A percentile compares a stretch with the other conserved stretches of the same genome.
Conservation (phyloP, 352 stramenopile species). For the Pythium oligandrum region DNA sequence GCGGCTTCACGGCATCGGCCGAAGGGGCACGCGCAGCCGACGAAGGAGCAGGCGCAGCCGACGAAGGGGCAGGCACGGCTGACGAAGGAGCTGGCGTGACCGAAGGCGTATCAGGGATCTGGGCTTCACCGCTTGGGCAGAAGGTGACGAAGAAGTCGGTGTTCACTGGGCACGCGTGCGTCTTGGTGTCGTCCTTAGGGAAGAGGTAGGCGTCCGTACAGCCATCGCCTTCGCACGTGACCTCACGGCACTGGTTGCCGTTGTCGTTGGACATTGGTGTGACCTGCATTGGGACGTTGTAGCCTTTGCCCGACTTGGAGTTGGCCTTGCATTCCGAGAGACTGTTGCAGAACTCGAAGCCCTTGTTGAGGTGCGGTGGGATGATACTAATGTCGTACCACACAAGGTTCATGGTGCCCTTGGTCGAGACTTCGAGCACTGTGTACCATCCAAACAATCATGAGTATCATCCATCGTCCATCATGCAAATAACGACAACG, state of each 20-base stretch:
- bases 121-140: constrained; percentile 32
- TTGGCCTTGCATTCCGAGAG: constrained; percentile 62
- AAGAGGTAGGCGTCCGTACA: constrained; percentile 69
- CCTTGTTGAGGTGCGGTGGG: constrained; percentile 42
- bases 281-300: constrained; percentile 62
- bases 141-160: constrained; percentile 71
- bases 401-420: constrained; percentile 40
- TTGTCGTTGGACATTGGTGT: constrained; percentile 52
- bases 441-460: background rate
- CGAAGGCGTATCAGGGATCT: background rate
- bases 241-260: constrained; percentile 46
- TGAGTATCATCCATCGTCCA: background rate
- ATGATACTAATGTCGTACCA: constrained; percentile 78
- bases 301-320: constrained; percentile 50
- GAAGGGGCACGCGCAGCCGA: constrained; percentile 13
- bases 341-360: constrained; percentile 52
- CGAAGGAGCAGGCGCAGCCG: constrained; percentile 18
- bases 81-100: constrained; percentile 1
- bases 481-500: background rate
- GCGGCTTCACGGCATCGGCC: background rate
- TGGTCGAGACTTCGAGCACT: constrained; percentile 66
- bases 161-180: constrained; percentile 48
- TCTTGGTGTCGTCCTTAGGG: constrained; percentile 71
- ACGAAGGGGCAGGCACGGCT: background rate
- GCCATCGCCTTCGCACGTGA: constrained; percentile 48